These are phyloP conservation scores for Diaporthe caulivora DNA, from an alignment of 2,329 filamentous ascomycete genomes.

Conservation along the genomic window DNA sequence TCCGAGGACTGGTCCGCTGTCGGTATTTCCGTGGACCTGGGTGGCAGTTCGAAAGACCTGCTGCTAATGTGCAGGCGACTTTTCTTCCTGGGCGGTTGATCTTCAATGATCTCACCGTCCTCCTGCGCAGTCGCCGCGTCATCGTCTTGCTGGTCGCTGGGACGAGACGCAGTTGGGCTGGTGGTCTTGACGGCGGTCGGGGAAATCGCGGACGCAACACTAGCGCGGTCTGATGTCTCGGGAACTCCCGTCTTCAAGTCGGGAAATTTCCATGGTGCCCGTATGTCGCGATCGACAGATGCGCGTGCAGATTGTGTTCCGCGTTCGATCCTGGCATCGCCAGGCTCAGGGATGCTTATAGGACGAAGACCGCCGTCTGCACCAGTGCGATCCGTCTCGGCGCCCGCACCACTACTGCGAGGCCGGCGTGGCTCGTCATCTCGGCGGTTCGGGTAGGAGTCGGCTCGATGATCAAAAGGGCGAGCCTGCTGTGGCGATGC, in stretches of 20 bases:
- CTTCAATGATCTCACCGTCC: constrained; percentile 38
- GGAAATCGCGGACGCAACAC: constrained; percentile 38
- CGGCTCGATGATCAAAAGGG: constrained; percentile 50
- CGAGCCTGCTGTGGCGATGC: constrained; percentile 54
- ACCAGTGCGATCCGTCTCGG: constrained; percentile 52
- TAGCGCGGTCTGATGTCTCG: constrained; percentile 38
- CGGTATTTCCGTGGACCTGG: constrained; percentile 48
- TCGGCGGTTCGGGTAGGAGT: constrained; percentile 54
- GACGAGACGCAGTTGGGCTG: constrained; percentile 36
- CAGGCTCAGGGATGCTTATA: constrained; percentile 60
- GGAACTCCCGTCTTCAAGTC: constrained; percentile 43
- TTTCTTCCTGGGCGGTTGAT: constrained; percentile 41
- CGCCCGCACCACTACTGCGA: constrained; percentile 66
- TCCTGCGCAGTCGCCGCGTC: constrained; percentile 32
- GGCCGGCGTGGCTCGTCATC: constrained; percentile 60
- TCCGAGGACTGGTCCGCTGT: constrained; percentile 62
- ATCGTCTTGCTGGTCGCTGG: constrained; percentile 31
- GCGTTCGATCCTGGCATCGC: constrained; percentile 57
- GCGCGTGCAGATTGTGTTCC: constrained; percentile 52
- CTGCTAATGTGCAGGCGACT: constrained; percentile 47
- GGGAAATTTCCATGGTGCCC: constrained; percentile 36
- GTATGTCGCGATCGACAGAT: constrained; percentile 49
- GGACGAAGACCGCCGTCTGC: constrained; percentile 53
- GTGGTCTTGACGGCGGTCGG: constrained; percentile 36
- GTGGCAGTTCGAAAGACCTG: constrained; percentile 56